Evolutionary conservation across 768 basidiomycete species (phyloP).

Genomic region (Rickenella mellea): DNA sequence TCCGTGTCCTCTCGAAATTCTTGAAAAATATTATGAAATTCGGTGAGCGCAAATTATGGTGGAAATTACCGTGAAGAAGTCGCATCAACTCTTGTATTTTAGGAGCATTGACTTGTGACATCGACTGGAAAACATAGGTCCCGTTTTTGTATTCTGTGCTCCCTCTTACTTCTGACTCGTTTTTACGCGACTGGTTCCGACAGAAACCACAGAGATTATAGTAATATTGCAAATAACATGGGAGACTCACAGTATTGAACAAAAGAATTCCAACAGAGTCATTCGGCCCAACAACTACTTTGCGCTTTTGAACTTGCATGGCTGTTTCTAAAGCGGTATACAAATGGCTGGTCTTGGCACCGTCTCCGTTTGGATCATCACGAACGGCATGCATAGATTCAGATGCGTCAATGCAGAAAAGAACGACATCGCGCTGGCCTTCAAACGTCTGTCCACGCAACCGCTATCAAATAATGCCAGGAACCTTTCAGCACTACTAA

Average conservation of each 20-base stretch:
- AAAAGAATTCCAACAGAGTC: conserved; percentile 86
- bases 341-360: conserved; percentile 64
- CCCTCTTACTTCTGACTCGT: conserved; percentile 25
- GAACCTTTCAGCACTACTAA: conserved; percentile 18
- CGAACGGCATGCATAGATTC: conserved; percentile 73
- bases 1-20: conserved; percentile 57
- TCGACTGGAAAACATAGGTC: conserved; percentile 65
- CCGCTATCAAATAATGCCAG: not conserved
- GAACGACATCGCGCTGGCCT: conserved; percentile 72
- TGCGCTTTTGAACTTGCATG: conserved; percentile 80
- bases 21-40: conserved; percentile 22
- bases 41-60: conserved; percentile 2
- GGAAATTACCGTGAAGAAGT: conserved; percentile 58
- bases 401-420: conserved; percentile 96
- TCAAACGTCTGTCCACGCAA: conserved; percentile 45
- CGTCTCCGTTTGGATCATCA: conserved; percentile 57
- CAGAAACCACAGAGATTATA: not conserved
- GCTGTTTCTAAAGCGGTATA: conserved; percentile 75
- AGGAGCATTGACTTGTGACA: conserved; percentile 69
- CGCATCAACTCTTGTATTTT: conserved; percentile 73
- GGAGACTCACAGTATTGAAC: conserved; percentile 75
- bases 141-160: conserved; percentile 56
- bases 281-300: conserved; percentile 80
- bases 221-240: conserved; percentile 7
- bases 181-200: conserved; percentile 14